These are phyloP conservation scores for Hsuehochloa calcarea DNA, from an alignment of 176 grass and related monocot species.

Conservation along the genomic window DNA sequence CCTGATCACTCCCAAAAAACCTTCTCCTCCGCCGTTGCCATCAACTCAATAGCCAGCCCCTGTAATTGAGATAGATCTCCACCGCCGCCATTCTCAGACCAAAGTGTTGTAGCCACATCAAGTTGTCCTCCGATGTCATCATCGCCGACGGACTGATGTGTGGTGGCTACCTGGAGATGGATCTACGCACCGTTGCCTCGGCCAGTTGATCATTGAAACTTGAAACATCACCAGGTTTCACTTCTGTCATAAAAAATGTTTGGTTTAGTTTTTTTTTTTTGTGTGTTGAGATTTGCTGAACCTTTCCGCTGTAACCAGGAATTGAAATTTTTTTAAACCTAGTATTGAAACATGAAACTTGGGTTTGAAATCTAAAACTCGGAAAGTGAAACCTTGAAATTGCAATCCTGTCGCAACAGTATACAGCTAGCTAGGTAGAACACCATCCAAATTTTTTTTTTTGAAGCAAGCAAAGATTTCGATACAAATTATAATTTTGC, in stretches of 20 bases:
- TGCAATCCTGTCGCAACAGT: neutral
- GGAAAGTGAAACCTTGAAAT: neutral
- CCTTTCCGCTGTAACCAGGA: too few relatives aligned
- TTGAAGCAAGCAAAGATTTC: too few relatives aligned
- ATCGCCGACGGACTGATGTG: neutral
- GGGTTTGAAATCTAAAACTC: neutral
- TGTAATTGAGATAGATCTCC: neutral
- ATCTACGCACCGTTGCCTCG: neutral
- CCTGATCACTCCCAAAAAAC: too few relatives aligned
- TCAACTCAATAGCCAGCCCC: too few relatives aligned
- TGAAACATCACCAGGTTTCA: too few relatives aligned
- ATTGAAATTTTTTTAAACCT: neutral
- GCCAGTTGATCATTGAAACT: neutral
- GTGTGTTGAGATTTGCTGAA: neutral
- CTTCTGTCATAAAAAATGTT: neutral
- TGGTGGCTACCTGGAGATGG: neutral
- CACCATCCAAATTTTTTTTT: too few relatives aligned
- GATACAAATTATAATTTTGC: too few relatives aligned
- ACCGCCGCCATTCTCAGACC: neutral
- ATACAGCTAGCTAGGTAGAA: neutral
- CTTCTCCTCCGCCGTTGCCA: too few relatives aligned
- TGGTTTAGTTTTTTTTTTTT: neutral
- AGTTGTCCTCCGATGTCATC: neutral
- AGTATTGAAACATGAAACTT: too few relatives aligned
- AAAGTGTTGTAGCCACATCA: neutral